Evolutionary conservation across 2,329 filamentous ascomycete genomes (phyloP).

Genomic region (Colletotrichum agaves): DNA sequence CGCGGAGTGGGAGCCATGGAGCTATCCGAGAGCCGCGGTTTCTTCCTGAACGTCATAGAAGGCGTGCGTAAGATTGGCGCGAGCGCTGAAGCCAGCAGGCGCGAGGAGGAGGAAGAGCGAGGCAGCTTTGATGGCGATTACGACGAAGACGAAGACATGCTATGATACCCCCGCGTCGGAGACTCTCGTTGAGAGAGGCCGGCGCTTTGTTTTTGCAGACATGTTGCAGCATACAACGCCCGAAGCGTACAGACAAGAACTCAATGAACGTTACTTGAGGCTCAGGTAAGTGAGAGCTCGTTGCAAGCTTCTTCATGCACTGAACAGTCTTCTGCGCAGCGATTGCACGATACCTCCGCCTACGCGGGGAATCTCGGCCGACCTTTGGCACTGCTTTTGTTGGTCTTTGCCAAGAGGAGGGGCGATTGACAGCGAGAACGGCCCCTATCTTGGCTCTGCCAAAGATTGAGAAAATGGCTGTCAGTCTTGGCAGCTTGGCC

Average conservation of each 20-base stretch:
- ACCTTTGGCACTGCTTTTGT: too few relatives aligned
- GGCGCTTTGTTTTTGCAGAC: slow-evolving; percentile 10
- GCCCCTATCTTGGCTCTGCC: too few relatives aligned
- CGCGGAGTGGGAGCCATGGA: slow-evolving; percentile 92
- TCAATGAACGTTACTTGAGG: neutral
- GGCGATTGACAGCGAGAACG: too few relatives aligned
- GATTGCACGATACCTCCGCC: too few relatives aligned
- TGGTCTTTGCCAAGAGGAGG: too few relatives aligned
- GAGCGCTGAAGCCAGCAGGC: slow-evolving; percentile 79
- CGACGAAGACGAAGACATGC: slow-evolving; percentile 66
- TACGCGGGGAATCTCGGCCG: too few relatives aligned
- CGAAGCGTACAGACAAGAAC: neutral
- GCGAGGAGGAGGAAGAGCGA: slow-evolving; percentile 79
- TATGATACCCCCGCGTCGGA: slow-evolving; percentile 32
- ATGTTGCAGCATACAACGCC: neutral
- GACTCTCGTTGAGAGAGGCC: neutral
- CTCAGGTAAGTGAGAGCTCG: too few relatives aligned
- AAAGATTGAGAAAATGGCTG: too few relatives aligned
- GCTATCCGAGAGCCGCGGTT: slow-evolving; percentile 84
- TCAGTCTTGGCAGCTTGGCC: too few relatives aligned
- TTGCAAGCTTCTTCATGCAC: too few relatives aligned
- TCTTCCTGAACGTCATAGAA: slow-evolving; percentile 88
- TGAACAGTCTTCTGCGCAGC: too few relatives aligned
- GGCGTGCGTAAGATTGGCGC: slow-evolving; percentile 85
- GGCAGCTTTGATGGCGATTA: slow-evolving; percentile 72